phyloP scores from a whole-genome alignment of 805 yeast genomes.

The Starmerella vaccinii region DNA sequence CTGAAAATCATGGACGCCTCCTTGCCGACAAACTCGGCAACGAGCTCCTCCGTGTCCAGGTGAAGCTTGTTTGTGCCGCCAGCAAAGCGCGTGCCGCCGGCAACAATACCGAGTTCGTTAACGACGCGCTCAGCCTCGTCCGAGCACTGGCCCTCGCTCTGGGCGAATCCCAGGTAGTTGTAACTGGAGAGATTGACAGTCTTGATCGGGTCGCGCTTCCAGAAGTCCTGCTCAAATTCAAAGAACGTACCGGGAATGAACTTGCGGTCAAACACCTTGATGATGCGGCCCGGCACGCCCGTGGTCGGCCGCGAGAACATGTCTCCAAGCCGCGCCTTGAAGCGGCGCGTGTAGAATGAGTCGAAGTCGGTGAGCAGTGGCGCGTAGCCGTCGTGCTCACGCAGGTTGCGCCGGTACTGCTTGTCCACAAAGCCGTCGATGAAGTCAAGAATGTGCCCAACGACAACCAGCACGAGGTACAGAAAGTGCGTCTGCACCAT shows the following conservation, averaged over 20 bases:
- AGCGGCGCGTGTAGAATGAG: constrained; percentile 82
- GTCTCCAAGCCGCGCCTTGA: constrained; percentile 84
- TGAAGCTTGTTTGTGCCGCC: constrained; percentile 74
- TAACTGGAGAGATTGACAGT: constrained; percentile 83
- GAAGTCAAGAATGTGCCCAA: constrained; percentile 87
- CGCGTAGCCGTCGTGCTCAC: constrained; percentile 81
- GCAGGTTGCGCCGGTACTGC: constrained; percentile 50
- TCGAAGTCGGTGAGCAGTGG: constrained; percentile 94
- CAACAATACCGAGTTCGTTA: constrained; percentile 61
- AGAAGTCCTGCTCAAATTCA: constrained; percentile 37
- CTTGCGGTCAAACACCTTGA: constrained; percentile 68
- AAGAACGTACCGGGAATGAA: constrained; percentile 50
- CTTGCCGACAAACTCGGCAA: constrained; percentile 82
- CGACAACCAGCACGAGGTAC: constrained; percentile 70
- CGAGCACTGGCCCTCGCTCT: constrained; percentile 84
- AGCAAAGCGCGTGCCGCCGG: constrained; percentile 64
- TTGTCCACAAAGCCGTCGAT: constrained; percentile 67
- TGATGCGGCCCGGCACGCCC: constrained; percentile 92
- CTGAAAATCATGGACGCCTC: constrained; percentile 78
- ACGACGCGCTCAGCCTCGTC: constrained; percentile 57
- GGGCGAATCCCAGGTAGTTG: constrained; percentile 95
- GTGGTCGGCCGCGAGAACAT: constrained; percentile 93
- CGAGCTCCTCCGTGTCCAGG: constrained; percentile 55
- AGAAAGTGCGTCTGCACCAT: constrained; percentile 74
- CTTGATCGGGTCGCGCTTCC: constrained; percentile 53